Evolutionary conservation across 1,284 basidiomycete species (phyloP), one percentile per base, ranked within the genome.

Genomic region (Sporisorium iseilematis-ciliati): DNA sequence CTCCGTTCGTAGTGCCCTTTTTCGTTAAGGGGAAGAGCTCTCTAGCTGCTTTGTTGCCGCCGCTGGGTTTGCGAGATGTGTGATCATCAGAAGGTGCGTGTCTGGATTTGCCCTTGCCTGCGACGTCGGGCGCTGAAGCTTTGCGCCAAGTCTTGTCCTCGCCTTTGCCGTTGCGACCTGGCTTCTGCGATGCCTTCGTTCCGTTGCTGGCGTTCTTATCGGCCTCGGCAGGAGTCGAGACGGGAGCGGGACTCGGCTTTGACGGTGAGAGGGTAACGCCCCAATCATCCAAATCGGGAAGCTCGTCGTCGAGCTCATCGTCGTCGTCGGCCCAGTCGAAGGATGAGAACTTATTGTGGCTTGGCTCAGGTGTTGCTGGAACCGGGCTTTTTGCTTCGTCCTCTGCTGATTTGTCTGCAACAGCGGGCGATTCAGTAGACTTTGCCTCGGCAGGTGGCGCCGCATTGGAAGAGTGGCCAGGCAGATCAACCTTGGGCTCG

Each of bases 271-370:
- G 67, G 2, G 75, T 75, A 3, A 79, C 65, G 1, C 75, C 77
- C 77, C 77, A 79, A 46, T 80, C 79, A 23, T 77, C 70, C 2
- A 81, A 57, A 42, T 81, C 79, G 2, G 79, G 79, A 31, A 81
- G 51, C 52, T 68, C 55, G 54, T 81, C 79, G 40, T 75, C 79
- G 11, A 71, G 53, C 41, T 81, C 79, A 43, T 73, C 75, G 51
- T 80, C 79, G 20, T 81, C 79, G 2, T 67, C 78, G 6, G 79
- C 79, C 79, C 79, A 81, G 59, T 81, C 73, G 48, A 80, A 66
- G 7, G 68, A 57, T 23, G 29, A 4, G 7, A 49, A 11, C 31
- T 75, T 64, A 6, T 38, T n/a, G 14, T 55, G 65, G 2, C 11
- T 43, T 4, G 58, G 55, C 25, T 58, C 57, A 1, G 62, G 62